A percentile compares a stretch with the other conserved stretches of the same genome.
Conservation (phyloP, 2,329 filamentous ascomycete species). For the Alternaria incomplexa region DNA sequence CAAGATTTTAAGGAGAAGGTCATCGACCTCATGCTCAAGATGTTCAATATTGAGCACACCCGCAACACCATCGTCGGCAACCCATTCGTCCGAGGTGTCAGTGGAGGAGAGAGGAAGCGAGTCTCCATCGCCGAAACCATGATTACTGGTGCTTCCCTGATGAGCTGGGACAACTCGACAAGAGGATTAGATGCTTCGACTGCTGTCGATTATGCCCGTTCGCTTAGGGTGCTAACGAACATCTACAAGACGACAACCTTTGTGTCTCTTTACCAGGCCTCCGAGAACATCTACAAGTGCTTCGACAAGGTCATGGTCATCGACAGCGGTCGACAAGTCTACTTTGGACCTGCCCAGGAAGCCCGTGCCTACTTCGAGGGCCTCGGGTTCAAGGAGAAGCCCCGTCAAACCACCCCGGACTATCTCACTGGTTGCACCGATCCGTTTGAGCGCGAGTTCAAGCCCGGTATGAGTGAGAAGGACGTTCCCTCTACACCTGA, state of each 20-base stretch:
- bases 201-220: conserved; percentile 57
- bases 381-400: conserved; percentile 75
- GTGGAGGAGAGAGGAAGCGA: conserved; percentile 78
- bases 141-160: conserved; percentile 72
- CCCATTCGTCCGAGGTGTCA: conserved; percentile 76
- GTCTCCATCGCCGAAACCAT: conserved; percentile 86
- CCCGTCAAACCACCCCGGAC: conserved; percentile 80
- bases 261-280: conserved; percentile 85
- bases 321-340: conserved; percentile 76
- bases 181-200: conserved; percentile 57
- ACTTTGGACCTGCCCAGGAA: conserved; percentile 71
- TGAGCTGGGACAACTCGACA: conserved; percentile 66
- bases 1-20: conserved; percentile 78
- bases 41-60: conserved; percentile 95
- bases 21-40: conserved; percentile 76
- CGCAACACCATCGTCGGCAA: conserved; percentile 85
- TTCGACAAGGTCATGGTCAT: conserved; percentile 89
- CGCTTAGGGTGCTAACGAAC: conserved; percentile 70
- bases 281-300: conserved; percentile 77
- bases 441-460: conserved; percentile 80
- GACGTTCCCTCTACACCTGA: conserved; percentile 74
- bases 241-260: conserved; percentile 85
- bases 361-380: conserved; percentile 77
- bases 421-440: conserved; percentile 84
- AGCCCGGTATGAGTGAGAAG: conserved; percentile 66